Evolutionary conservation across 768 basidiomycete species (phyloP).

Genomic region (Suillus weaverae): DNA sequence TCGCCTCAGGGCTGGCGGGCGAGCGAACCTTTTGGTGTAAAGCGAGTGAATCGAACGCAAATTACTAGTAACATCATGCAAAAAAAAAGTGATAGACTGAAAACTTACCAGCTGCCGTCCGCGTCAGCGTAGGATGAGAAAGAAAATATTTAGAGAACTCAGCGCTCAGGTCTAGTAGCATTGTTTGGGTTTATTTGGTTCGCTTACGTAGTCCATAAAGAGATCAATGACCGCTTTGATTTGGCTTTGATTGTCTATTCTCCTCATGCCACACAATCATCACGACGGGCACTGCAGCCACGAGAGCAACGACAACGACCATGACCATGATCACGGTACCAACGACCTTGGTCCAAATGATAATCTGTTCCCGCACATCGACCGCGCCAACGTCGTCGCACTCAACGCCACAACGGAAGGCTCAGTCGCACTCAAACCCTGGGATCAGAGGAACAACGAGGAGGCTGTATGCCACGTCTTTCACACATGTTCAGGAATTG

Average conservation of each 20-base stretch:
- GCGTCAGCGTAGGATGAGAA: neutral
- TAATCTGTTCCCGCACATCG: constrained; percentile 74
- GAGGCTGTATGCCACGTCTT: constrained; percentile 46
- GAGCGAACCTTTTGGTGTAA: constrained; percentile 71
- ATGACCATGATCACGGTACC: constrained; percentile 46
- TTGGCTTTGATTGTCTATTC: constrained; percentile 9
- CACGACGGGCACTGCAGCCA: constrained; percentile 53
- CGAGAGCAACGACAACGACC: constrained; percentile 60
- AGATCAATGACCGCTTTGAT: neutral
- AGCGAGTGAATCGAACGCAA: constrained; percentile 79
- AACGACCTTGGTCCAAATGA: constrained; percentile 55
- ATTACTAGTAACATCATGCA: constrained; percentile 77
- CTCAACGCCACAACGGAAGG: constrained; percentile 62
- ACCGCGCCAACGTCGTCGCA: constrained; percentile 76
- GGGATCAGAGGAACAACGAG: constrained; percentile 78
- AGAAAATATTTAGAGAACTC: neutral
- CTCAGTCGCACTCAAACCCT: constrained; percentile 77
- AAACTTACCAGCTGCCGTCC: constrained; percentile 22
- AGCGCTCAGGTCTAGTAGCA: neutral
- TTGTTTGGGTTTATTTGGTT: neutral
- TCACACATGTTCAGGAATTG: neutral
- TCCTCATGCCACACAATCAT: constrained; percentile 47
- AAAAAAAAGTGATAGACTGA: constrained; percentile 9
- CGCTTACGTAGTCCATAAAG: neutral
- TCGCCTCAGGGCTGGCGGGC: constrained; percentile 72